These are phyloP conservation scores for Leccinum barrowsii DNA, from an alignment of 768 basidiomycete genomes.

Conservation along the genomic window DNA sequence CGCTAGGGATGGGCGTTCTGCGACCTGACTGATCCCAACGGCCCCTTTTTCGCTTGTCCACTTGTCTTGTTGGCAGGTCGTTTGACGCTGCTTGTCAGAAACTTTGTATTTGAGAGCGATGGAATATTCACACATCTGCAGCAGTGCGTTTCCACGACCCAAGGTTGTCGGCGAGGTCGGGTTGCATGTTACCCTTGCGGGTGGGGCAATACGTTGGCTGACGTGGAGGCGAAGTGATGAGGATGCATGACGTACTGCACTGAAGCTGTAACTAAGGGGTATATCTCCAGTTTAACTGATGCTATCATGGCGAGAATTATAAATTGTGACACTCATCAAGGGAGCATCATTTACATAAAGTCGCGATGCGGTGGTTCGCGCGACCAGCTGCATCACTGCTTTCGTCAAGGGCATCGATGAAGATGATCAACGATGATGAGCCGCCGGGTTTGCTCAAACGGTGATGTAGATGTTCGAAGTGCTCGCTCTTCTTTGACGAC, in stretches of 20 bases:
- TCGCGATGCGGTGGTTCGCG: no score
- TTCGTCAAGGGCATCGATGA: no score
- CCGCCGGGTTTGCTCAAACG: not conserved
- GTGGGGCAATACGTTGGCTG: conserved; percentile 8
- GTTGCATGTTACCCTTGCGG: conserved; percentile 18
- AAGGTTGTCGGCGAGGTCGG: conserved; percentile 19
- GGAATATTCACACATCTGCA: conserved; percentile 23
- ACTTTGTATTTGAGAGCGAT: conserved; percentile 37
- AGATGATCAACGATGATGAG: no score
- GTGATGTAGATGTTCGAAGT: no score
- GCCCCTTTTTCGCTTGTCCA: not conserved
- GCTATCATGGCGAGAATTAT: no score
- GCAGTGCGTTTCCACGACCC: conserved; percentile 4
- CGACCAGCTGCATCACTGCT: no score
- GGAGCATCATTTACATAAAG: no score
- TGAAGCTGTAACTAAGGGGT: not conserved
- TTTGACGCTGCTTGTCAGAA: conserved; percentile 36
- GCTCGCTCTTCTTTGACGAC: no score
- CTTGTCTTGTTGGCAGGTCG: conserved; percentile 30
- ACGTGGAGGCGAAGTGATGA: not conserved
- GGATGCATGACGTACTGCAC: not conserved
- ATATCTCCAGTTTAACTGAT: no score
- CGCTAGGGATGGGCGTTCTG: not conserved
- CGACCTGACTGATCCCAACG: not conserved
- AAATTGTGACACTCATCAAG: no score